Evolutionary conservation across 345 rosid genomes (phyloP).

Genomic region (Streptanthus diversifolius): DNA sequence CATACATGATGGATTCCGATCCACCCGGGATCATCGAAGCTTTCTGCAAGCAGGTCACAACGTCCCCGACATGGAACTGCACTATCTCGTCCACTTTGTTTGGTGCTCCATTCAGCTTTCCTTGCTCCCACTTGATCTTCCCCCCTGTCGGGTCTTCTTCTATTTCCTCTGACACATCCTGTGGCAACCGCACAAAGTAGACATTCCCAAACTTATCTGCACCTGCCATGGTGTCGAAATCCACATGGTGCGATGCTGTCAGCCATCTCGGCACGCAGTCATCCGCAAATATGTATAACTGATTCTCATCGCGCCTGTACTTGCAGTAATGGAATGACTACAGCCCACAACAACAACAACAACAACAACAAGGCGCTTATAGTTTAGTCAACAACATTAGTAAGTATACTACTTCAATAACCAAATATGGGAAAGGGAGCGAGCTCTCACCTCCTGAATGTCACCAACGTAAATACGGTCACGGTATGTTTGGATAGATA

Average conservation of each 20-base stretch:
- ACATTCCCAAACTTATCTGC: slow-evolving; percentile 94
- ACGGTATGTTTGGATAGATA: slow-evolving; percentile 78
- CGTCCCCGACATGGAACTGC: slow-evolving; percentile 91
- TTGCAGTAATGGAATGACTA: slow-evolving; percentile 99
- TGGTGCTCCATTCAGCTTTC: slow-evolving; percentile 95
- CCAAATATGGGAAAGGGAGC: neutral
- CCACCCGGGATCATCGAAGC: slow-evolving; percentile 94
- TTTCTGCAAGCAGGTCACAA: slow-evolving; percentile 77
- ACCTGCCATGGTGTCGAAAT: slow-evolving; percentile 96
- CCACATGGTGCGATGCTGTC: slow-evolving; percentile 83
- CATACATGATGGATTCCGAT: slow-evolving; percentile 81
- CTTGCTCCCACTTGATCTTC: slow-evolving; percentile 98
- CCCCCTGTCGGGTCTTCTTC: slow-evolving; percentile 99
- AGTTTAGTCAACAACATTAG: neutral
- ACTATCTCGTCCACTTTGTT: slow-evolving; percentile 94
- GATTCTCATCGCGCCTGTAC: slow-evolving; percentile 96
- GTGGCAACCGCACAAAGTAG: slow-evolving; percentile 80
- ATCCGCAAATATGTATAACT: slow-evolving; percentile 90
- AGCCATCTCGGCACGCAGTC: slow-evolving; percentile 97
- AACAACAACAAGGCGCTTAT: neutral
- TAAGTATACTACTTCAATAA: neutral
- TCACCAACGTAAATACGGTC: slow-evolving; percentile 95
- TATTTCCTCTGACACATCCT: slow-evolving; percentile 94
- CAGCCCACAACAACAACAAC: neutral
- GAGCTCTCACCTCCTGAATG: slow-evolving; percentile 76